phyloP scores from a whole-genome alignment of 2,329 filamentous ascomycete species.

The Neonectria coccinea region DNA sequence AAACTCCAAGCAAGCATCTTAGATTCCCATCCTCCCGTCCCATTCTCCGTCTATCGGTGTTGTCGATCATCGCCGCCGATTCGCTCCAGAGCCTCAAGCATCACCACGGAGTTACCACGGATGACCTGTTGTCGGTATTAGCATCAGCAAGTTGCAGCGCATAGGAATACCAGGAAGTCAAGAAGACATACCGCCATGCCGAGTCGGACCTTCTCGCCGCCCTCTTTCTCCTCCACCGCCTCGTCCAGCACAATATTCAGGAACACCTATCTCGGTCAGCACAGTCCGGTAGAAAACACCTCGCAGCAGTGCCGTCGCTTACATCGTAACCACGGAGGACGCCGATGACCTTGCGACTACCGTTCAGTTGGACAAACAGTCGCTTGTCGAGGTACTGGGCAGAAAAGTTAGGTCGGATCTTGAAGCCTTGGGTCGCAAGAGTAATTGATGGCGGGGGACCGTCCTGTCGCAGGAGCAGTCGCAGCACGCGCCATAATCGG shows the following conservation, averaged over 20 bases:
- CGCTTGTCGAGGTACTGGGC: conserved; percentile 97
- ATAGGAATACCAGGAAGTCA: background rate
- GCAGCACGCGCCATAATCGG: background rate
- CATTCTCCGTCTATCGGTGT: conserved; percentile 43
- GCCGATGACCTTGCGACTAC: conserved; percentile 96
- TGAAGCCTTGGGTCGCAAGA: conserved; percentile 10
- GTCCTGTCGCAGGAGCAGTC: background rate
- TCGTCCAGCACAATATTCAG: conserved; percentile 98
- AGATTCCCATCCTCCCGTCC: conserved; percentile 34
- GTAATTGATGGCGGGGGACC: background rate
- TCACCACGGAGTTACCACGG: conserved; percentile 96
- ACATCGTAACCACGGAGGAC: conserved; percentile 97
- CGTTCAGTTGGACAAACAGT: conserved; percentile 97
- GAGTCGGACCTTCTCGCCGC: conserved; percentile 88
- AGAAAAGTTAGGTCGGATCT: conserved; percentile 44
- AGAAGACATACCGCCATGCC: conserved; percentile 84
- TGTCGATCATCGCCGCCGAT: conserved; percentile 71
- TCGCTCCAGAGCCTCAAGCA: conserved; percentile 86
- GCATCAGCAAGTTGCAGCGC: conserved; percentile 13
- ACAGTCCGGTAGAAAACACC: no score
- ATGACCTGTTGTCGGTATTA: conserved; percentile 75
- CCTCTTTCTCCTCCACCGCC: conserved; percentile 92
- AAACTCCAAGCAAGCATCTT: conserved; percentile 51
- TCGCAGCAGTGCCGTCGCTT: conserved; percentile 49
- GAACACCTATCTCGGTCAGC: conserved; percentile 76